phyloP scores from a whole-genome alignment of 805 yeast species.

The Candida takata region DNA sequence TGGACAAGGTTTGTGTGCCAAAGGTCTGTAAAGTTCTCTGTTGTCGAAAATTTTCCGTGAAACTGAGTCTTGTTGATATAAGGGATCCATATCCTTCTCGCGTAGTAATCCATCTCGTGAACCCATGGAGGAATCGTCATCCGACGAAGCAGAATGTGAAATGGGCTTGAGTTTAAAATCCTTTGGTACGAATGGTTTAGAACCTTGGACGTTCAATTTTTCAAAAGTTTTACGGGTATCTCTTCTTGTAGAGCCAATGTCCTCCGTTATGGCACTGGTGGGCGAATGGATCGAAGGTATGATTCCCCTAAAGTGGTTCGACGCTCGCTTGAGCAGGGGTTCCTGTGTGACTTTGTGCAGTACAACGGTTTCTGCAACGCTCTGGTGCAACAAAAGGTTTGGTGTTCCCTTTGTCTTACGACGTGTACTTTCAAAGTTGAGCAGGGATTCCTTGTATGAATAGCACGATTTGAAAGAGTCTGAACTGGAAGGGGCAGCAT shows the following conservation, averaged over 20 bases:
- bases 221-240: background rate
- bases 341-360: background rate
- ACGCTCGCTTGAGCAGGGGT: background rate
- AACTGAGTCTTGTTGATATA: conserved; percentile 5
- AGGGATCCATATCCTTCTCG: background rate
- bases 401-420: conserved; percentile 20
- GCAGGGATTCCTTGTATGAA: conserved; percentile 9
- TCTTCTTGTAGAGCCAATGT: background rate
- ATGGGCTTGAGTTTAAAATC: background rate
- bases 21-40: too few species aligned
- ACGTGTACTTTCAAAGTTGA: conserved; percentile 19
- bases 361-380: background rate
- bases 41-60: conserved; percentile 17
- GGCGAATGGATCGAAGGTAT: conserved; percentile 14
- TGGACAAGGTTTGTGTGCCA: too few species aligned
- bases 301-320: conserved; percentile 1
- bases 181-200: background rate
- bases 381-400: conserved; percentile 7
- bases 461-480: conserved; percentile 4
- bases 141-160: background rate
- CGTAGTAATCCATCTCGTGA: background rate
- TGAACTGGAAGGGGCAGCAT: background rate
- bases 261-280: conserved; percentile 4
- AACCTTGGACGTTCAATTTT: background rate
- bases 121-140: background rate